Conservation (phyloP, 2,329 filamentous ascomycete species). For the Trichothecium sympodiale region DNA sequence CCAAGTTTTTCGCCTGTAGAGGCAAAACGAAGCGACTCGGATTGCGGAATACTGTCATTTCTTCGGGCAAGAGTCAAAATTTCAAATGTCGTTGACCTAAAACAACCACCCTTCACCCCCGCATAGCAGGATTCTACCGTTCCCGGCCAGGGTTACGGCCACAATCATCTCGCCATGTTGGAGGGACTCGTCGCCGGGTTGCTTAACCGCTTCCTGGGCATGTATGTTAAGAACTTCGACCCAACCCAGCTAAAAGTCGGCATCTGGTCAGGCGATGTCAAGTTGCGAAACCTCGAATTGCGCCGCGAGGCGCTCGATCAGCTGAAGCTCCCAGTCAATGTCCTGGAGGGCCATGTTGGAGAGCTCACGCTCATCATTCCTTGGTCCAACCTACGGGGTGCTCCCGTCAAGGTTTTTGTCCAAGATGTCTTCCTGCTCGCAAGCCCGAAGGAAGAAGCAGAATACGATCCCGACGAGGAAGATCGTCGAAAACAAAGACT, state of each 20-base stretch:
- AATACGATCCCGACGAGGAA: constrained; percentile 89
- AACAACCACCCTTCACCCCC: neutral
- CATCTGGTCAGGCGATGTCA: constrained; percentile 98
- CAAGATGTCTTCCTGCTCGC: constrained; percentile 95
- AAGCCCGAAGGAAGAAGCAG: constrained; percentile 87
- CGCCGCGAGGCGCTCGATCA: constrained; percentile 93
- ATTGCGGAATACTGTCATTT: neutral
- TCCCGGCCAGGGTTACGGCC: constrained; percentile 66
- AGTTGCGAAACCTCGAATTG: constrained; percentile 83
- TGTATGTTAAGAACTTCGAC: constrained; percentile 99
- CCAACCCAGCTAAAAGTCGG: constrained; percentile 95
- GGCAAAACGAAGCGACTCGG: neutral
- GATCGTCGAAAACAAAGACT: constrained; percentile 75
- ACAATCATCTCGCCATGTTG: constrained; percentile 61
- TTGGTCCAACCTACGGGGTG: constrained; percentile 92
- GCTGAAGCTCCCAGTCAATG: constrained; percentile 90
- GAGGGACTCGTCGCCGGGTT: constrained; percentile 94
- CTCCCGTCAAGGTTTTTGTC: constrained; percentile 88
- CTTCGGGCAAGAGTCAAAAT: constrained; percentile 1
- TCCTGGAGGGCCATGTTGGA: constrained; percentile 88
- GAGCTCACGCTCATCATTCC: constrained; percentile 87
- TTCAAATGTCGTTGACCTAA: constrained; percentile 5
- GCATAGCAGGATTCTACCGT: constrained; percentile 1
- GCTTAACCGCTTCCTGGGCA: constrained; percentile 97
- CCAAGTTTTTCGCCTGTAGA: neutral